phyloP scores from a whole-genome alignment of 2,329 filamentous ascomycete species.

The Cladorrhinum sp. region DNA sequence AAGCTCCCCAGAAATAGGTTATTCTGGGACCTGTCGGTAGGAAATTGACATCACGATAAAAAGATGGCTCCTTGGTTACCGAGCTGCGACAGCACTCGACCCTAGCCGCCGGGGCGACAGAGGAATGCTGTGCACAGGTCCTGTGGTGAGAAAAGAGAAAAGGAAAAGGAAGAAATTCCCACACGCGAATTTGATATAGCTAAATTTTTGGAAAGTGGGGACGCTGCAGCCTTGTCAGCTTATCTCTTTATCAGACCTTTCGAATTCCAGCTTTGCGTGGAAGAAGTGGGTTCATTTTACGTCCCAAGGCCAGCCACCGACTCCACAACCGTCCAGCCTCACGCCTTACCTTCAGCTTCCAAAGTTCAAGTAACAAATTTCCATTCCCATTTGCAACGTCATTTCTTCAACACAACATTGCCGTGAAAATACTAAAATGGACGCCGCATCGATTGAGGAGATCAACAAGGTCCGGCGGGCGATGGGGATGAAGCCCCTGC shows the following conservation, averaged over 20 bases:
- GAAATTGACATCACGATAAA: conserved; percentile 76
- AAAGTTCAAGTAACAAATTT: too few species aligned
- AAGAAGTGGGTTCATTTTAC: background rate
- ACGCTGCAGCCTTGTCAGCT: conserved; percentile 12
- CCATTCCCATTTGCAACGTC: background rate
- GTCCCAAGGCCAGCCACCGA: background rate
- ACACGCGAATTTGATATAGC: background rate
- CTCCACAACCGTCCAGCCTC: conserved; percentile 7
- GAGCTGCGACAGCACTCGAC: conserved; percentile 83
- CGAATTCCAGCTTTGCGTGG: background rate
- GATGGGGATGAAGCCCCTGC: conserved; percentile 85
- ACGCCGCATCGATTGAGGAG: conserved; percentile 80
- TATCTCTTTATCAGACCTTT: conserved; percentile 22
- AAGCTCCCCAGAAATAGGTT: conserved; percentile 62
- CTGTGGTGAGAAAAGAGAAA: conserved; percentile 48
- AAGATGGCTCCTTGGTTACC: conserved; percentile 81
- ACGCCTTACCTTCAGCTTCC: background rate
- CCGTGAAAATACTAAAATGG: conserved; percentile 42
- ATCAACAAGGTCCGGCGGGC: conserved; percentile 88
- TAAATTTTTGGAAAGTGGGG: conserved; percentile 20
- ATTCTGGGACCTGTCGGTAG: conserved; percentile 94
- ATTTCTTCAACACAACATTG: background rate
- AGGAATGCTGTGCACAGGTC: conserved; percentile 87
- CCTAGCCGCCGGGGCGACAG: conserved; percentile 57
- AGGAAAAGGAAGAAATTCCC: conserved; percentile 27